These are phyloP conservation scores for Metschnikowia dekortorum DNA, from an alignment of 805 yeast genomes.

Conservation along the genomic window DNA sequence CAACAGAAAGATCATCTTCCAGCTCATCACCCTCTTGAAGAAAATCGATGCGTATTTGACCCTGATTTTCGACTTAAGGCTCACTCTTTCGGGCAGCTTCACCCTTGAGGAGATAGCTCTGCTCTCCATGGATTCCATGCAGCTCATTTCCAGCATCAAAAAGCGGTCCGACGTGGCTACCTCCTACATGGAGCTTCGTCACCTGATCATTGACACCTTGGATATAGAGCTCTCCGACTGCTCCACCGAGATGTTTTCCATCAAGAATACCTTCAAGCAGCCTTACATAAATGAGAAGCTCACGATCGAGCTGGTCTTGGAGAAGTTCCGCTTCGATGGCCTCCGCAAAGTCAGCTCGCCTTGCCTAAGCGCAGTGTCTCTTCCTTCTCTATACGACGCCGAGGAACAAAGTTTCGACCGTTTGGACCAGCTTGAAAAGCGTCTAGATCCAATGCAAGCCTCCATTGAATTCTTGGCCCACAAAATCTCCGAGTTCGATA, in stretches of 20 bases:
- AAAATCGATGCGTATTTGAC: constrained; percentile 1
- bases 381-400: neutral
- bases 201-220: constrained; percentile 5
- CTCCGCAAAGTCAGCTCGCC: neutral
- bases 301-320: constrained; percentile 5
- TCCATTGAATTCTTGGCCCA: constrained; percentile 10
- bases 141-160: constrained; percentile 1
- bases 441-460: constrained; percentile 7
- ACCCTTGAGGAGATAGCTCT: constrained; percentile 1
- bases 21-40: constrained; percentile 1
- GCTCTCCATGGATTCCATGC: constrained; percentile 7
- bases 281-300: neutral
- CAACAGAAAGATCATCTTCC: constrained; percentile 1
- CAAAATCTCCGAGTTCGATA: constrained; percentile 6
- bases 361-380: neutral
- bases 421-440: neutral
- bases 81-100: neutral
- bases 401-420: neutral
- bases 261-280: neutral
- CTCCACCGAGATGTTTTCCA: neutral
- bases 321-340: constrained; percentile 4
- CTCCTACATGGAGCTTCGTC: constrained; percentile 7
- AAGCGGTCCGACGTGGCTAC: constrained; percentile 7
- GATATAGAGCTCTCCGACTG: constrained; percentile 6
- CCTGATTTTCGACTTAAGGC: neutral